phyloP scores from a whole-genome alignment of 1,284 basidiomycete genomes.

The Ustanciosporium gigantosporum region DNA sequence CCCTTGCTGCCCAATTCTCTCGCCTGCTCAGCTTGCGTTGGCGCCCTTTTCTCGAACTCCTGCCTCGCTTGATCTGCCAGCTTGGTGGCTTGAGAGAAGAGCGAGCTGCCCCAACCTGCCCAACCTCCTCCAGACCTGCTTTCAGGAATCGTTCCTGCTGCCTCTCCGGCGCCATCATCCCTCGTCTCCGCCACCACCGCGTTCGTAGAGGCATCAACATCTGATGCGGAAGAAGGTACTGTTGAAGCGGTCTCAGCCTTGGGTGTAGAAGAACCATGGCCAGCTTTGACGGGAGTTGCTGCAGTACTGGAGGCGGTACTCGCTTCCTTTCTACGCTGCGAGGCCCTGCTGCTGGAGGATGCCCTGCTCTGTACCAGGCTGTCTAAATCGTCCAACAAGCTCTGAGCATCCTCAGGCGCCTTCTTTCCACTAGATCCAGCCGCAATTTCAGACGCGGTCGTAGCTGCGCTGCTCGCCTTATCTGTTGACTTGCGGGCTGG shows the following conservation, averaged over 20 bases:
- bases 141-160: constrained; percentile 70
- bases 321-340: constrained; percentile 25
- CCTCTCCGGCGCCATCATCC: no score
- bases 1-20: constrained; percentile 30
- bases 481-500: constrained; percentile 20
- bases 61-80: constrained; percentile 57
- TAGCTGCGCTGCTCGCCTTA: background rate
- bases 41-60: constrained; percentile 55
- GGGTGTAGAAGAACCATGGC: no score
- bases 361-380: constrained; percentile 55
- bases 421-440: constrained; percentile 8
- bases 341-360: constrained; percentile 23
- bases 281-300: background rate
- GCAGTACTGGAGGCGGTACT: background rate
- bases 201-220: background rate
- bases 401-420: constrained; percentile 53
- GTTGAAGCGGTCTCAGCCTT: constrained; percentile 1
- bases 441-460: constrained; percentile 3
- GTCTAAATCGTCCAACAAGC: constrained; percentile 58
- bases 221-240: background rate
- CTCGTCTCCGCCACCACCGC: background rate
- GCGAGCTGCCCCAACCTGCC: constrained; percentile 68
- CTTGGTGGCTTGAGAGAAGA: constrained; percentile 63
- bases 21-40: constrained; percentile 31
- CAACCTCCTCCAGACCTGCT: constrained; percentile 83